Evolutionary conservation across 192 early-diverging fungal genomes (phyloP), one percentile per base, ranked within the genome.

Genomic region (Radiomyces spectabilis): DNA sequence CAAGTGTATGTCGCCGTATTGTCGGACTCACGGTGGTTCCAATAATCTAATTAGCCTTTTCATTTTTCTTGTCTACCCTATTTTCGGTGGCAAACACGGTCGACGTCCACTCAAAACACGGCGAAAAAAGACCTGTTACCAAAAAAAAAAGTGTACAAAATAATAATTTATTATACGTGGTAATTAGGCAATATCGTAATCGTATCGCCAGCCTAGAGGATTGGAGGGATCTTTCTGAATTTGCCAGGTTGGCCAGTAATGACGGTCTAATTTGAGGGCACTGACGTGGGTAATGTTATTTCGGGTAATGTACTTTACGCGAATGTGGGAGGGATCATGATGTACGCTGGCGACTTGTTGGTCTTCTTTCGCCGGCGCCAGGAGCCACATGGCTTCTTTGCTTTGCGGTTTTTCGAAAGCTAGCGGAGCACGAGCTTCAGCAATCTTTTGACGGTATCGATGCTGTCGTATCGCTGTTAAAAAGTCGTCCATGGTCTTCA

Each of bases 231-330:
- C 55, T 15, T 51, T 50, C 21, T 32, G 24, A 30, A 64, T 55
- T 61, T 85, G 71, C 68, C 83, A 84, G 0, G 84, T 77, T 0
- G 77, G 76, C 86, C 86, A 88, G 57, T 85, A 88, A 48, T 85
- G 79, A 34, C 70, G 68, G 69, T 86, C 86, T 15, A 88, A 51
- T 18, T 83, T 78, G 59, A 88, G 62, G 18, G 80, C 81, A 50
- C 80, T 75, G 9, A 88, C 78, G 10, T 80, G 71, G 0, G 81
- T 77, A n/a, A 78, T 74, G 10, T 77, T 73, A 30, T 63, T 76
- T 2, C 68, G 56, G 6, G 63, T 61, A 12, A 74, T 63, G 19
- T 68, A 77, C 58, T 79, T 76, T 34, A 79, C 58, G 30, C 74
- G 65, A 2, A 74, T 58, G 49, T 79, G 77, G 18, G 53, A 67